Percentiles rank a stretch among this genome's conserved stretches.
phyloP scores from a whole-genome alignment of 495 filamentous ascomycete genomes.

The Lichenothelia convexa region DNA sequence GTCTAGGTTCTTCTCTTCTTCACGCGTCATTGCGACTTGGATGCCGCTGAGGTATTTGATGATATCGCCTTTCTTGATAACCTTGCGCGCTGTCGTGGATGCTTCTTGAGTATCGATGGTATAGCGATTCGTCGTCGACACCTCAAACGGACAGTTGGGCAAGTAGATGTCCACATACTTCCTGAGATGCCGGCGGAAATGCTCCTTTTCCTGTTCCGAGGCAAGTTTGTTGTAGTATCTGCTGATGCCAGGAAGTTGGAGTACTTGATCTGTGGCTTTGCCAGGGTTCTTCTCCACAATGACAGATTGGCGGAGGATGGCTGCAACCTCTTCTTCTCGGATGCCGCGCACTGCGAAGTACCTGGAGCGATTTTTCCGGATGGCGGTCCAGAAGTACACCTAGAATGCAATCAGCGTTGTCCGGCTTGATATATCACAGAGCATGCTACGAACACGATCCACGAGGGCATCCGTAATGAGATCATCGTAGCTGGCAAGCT shows the following conservation, averaged over 20 bases:
- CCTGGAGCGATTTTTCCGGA: slow-evolving; percentile 79
- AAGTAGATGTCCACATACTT: slow-evolving; percentile 89
- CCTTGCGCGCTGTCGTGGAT: slow-evolving; percentile 61
- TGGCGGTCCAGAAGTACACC: slow-evolving; percentile 89
- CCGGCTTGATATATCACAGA: slow-evolving; percentile 3
- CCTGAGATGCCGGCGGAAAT: slow-evolving; percentile 70
- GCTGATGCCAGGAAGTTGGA: slow-evolving; percentile 53
- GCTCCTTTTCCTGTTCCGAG: slow-evolving; percentile 63
- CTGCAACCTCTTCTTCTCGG: slow-evolving; percentile 58
- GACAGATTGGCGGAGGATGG: slow-evolving; percentile 58
- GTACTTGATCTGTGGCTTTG: slow-evolving; percentile 50
- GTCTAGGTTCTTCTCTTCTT: slow-evolving; percentile 70
- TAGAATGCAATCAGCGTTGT: slow-evolving; percentile 19
- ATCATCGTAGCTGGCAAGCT: slow-evolving; percentile 87
- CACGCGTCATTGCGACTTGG: slow-evolving; percentile 70
- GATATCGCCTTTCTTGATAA: slow-evolving; percentile 60
- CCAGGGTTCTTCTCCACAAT: slow-evolving; percentile 54
- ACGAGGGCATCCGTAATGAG: slow-evolving; percentile 89
- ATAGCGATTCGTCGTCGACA: slow-evolving; percentile 87
- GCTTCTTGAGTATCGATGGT: slow-evolving; percentile 82
- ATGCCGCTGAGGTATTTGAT: slow-evolving; percentile 84
- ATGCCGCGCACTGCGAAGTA: slow-evolving; percentile 73
- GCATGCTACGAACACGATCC: slow-evolving; percentile 54
- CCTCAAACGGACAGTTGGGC: slow-evolving; percentile 84
- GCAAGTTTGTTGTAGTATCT: slow-evolving; percentile 47